Evolutionary conservation across 1,284 basidiomycete genomes (phyloP).

Genomic region (Trametes polyzona): DNA sequence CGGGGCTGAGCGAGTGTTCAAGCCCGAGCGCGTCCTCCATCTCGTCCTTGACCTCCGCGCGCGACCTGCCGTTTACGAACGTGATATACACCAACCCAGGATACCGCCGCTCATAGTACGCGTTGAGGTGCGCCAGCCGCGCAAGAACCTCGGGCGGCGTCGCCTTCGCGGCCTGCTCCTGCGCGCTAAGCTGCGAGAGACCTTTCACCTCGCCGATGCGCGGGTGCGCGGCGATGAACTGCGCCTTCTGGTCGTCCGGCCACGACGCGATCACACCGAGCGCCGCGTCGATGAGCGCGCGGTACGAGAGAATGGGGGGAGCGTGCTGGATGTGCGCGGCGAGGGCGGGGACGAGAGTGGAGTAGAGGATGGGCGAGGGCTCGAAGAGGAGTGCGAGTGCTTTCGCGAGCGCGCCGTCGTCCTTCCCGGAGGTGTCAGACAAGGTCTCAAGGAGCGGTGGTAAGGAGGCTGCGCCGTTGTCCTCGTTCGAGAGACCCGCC

Average conservation of each 20-base stretch:
- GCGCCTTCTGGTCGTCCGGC: conserved; percentile 59
- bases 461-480: conserved; percentile 36
- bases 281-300: conserved; percentile 64
- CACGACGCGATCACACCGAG: conserved; percentile 58
- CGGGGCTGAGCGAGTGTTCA: conserved; percentile 49
- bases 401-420: conserved; percentile 39
- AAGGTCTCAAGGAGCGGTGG: conserved; percentile 43
- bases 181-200: conserved; percentile 73
- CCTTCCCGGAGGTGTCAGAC: conserved; percentile 18
- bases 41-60: conserved; percentile 75
- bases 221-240: conserved; percentile 84
- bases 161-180: conserved; percentile 69
- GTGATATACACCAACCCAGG: conserved; percentile 86
- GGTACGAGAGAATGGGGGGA: conserved; percentile 46
- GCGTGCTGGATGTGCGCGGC: conserved; percentile 35
- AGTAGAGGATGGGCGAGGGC: conserved; percentile 62
- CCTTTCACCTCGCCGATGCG: conserved; percentile 83
- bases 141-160: conserved; percentile 70
- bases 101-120: conserved; percentile 74
- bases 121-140: conserved; percentile 71
- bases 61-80: conserved; percentile 85
- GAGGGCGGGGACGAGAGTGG: conserved; percentile 62
- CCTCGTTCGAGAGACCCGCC: not conserved
- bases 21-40: conserved; percentile 73
- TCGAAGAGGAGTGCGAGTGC: conserved; percentile 70